Percentiles rank a stretch among this genome's conserved stretches.
These are phyloP conservation scores for Cyberlindnera maritima DNA, from an alignment of 805 yeast species.

Conservation along the genomic window DNA sequence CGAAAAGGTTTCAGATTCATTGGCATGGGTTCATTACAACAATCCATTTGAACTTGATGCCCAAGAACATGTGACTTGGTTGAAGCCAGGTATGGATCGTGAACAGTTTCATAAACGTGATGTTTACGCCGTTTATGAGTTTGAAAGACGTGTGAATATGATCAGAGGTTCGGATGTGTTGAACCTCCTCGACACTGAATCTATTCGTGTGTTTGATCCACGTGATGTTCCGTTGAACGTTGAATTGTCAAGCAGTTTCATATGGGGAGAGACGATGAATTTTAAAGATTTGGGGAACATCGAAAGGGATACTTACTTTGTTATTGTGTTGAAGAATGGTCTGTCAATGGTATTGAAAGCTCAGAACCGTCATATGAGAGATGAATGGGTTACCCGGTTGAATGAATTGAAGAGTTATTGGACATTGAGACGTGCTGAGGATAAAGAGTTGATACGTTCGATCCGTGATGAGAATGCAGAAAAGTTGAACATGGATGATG, in stretches of 20 bases:
- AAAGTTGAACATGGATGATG: conserved; percentile 50
- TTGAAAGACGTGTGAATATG: conserved; percentile 56
- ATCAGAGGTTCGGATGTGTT: conserved; percentile 59
- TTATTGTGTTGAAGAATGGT: conserved; percentile 47
- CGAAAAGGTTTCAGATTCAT: conserved; percentile 15
- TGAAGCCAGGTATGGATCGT: conserved; percentile 35
- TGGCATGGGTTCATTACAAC: conserved; percentile 43
- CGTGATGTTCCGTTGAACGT: conserved; percentile 26
- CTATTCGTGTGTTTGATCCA: conserved; percentile 34
- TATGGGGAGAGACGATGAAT: conserved; percentile 28
- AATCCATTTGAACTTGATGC: conserved; percentile 54
- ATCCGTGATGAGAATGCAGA: conserved; percentile 42
- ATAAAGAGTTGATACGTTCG: conserved; percentile 29
- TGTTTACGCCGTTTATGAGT: conserved; percentile 56
- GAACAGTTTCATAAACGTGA: conserved; percentile 51
- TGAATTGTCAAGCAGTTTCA: conserved; percentile 29
- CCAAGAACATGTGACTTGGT: conserved; percentile 60
- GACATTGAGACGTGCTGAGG: conserved; percentile 45
- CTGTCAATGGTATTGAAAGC: conserved; percentile 53
- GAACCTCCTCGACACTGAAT: conserved; percentile 51
- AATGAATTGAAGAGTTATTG: conserved; percentile 51
- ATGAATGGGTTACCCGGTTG: conserved; percentile 66
- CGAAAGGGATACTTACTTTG: conserved; percentile 48
- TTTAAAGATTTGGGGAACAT: conserved; percentile 23
- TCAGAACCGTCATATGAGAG: conserved; percentile 43